phyloP scores from a whole-genome alignment of 2,329 filamentous ascomycete genomes.

The Xylariaceae sp. region DNA sequence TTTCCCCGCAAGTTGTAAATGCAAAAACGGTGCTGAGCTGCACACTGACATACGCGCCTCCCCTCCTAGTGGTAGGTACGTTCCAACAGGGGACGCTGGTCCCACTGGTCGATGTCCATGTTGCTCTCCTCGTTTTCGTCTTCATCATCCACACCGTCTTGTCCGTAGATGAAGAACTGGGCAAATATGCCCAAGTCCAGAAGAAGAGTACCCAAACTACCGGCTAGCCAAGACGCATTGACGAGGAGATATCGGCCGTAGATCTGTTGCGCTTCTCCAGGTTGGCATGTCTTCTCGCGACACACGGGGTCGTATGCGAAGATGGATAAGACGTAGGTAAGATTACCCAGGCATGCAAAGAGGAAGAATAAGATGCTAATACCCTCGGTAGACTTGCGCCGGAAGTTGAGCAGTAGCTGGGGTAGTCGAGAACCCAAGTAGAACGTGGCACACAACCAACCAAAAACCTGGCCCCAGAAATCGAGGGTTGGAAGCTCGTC shows the following conservation, averaged over 20 bases:
- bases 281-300: conserved; percentile 47
- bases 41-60: neutral
- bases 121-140: conserved; percentile 28
- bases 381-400: conserved; percentile 87
- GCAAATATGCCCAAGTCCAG: conserved; percentile 82
- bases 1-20: neutral
- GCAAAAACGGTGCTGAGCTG: neutral
- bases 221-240: conserved; percentile 85
- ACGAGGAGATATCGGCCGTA: conserved; percentile 83
- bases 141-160: conserved; percentile 31
- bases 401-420: conserved; percentile 86
- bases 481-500: conserved; percentile 60
- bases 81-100: conserved; percentile 31
- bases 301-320: conserved; percentile 82
- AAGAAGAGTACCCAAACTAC: conserved; percentile 80
- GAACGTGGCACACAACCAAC: conserved; percentile 82
- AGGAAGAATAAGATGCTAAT: conserved; percentile 93
- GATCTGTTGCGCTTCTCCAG: conserved; percentile 59
- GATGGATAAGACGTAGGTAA: conserved; percentile 90
- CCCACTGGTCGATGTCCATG: conserved; percentile 24
- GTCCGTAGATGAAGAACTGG: conserved; percentile 83
- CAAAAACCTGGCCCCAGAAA: conserved; percentile 79
- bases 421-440: conserved; percentile 88
- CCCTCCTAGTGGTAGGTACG: conserved; percentile 20
- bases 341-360: conserved; percentile 91